A percentile compares a stretch with the other conserved stretches of the same genome.
These are phyloP conservation scores for Trichophyton verrucosum DNA, from an alignment of 2,329 filamentous ascomycete species.

Conservation along the genomic window DNA sequence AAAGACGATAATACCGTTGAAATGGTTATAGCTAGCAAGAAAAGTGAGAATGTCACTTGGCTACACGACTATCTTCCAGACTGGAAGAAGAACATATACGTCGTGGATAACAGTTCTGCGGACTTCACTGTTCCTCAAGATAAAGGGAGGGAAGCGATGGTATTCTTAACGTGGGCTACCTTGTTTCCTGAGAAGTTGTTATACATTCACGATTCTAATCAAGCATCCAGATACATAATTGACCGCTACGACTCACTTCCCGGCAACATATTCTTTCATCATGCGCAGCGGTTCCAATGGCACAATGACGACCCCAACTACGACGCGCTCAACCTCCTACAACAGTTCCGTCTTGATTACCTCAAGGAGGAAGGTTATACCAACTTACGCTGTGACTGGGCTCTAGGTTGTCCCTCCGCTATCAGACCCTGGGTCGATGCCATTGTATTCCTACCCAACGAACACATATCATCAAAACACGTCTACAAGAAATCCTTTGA, in stretches of 20 bases:
- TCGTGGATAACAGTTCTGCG: constrained; percentile 41
- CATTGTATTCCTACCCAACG: constrained; percentile 36
- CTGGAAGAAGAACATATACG: constrained; percentile 45
- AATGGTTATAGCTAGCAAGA: constrained; percentile 31
- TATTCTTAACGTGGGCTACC: constrained; percentile 41
- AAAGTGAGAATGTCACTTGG: constrained; percentile 30
- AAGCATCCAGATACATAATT: constrained; percentile 40
- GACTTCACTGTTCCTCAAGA: constrained; percentile 44
- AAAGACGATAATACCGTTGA: constrained; percentile 64
- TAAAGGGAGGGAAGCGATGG: constrained; percentile 51
- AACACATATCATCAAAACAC: constrained; percentile 16
- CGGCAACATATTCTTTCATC: constrained; percentile 49
- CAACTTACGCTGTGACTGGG: constrained; percentile 48
- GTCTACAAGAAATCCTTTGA: constrained; percentile 36
- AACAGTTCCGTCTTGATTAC: constrained; percentile 39
- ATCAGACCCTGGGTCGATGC: constrained; percentile 37
- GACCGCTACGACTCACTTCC: constrained; percentile 49
- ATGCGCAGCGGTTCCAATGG: constrained; percentile 45
- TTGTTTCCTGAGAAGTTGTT: not conserved
- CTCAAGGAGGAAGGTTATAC: constrained; percentile 45
- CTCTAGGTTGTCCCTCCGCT: constrained; percentile 48
- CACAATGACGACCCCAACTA: constrained; percentile 45
- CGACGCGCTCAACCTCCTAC: constrained; percentile 40
- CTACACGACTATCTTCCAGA: constrained; percentile 27
- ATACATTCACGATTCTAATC: not conserved